phyloP scores from a whole-genome alignment of 345 rosid species.

The Brassica incana region DNA sequence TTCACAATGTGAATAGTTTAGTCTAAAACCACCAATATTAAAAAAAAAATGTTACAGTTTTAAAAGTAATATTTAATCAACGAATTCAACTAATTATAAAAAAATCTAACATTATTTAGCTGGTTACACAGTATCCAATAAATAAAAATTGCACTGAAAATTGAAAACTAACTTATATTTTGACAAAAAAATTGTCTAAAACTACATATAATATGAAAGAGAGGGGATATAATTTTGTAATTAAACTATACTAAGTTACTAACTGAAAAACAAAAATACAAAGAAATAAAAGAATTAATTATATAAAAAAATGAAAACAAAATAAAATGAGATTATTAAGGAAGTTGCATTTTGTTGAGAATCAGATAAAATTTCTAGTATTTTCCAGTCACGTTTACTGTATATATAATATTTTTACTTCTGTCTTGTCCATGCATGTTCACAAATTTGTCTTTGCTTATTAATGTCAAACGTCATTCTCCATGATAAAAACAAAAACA shows the following conservation, averaged over 20 bases:
- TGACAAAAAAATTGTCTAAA: no score
- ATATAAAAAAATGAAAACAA: not conserved
- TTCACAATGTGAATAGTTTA: no score
- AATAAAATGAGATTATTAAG: not conserved
- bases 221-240: not conserved
- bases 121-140: no score
- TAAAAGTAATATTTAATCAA: no score
- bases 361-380: not conserved
- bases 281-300: not conserved
- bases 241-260: not conserved
- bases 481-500: slow-evolving; percentile 26
- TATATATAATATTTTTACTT: not conserved
- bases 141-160: no score
- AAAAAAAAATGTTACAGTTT: no score
- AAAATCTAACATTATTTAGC: no score
- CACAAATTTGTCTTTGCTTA: slow-evolving; percentile 24
- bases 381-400: not conserved
- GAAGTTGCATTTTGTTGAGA: not conserved
- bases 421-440: slow-evolving; percentile 12
- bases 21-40: no score
- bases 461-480: slow-evolving; percentile 27
- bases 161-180: no score
- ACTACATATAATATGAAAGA: no score
- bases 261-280: not conserved
- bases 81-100: no score